Evolutionary conservation across 2,329 filamentous ascomycete genomes (phyloP).

Genomic region (Fusarium tricinctum): DNA sequence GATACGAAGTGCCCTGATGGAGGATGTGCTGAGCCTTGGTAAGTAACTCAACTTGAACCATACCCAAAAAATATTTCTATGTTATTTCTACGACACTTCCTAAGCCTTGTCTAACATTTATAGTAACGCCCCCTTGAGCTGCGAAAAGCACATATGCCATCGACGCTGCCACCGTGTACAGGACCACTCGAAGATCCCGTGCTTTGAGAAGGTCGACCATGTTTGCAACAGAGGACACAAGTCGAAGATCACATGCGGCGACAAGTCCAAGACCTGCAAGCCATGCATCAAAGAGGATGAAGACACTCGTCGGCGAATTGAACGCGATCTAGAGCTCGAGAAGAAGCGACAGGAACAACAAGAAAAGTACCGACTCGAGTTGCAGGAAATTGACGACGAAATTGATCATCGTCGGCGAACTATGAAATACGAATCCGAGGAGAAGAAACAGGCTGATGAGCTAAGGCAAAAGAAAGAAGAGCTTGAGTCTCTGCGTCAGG

Average conservation of each 20-base stretch:
- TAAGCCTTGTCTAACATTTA: slow-evolving; percentile 2
- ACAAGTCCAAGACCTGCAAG: slow-evolving; percentile 58
- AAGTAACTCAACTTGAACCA: too few species aligned
- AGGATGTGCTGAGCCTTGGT: slow-evolving; percentile 76
- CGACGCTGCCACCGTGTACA: slow-evolving; percentile 72
- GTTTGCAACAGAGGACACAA: slow-evolving; percentile 68
- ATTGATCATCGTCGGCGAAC: slow-evolving; percentile 62
- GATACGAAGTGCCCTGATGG: slow-evolving; percentile 75
- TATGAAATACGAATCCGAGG: slow-evolving; percentile 60
- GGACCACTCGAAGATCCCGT: slow-evolving; percentile 67
- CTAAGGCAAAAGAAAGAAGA: slow-evolving; percentile 63
- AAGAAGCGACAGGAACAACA: slow-evolving; percentile 60
- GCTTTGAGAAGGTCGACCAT: slow-evolving; percentile 55
- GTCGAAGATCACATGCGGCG: slow-evolving; percentile 61
- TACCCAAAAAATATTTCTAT: too few species aligned
- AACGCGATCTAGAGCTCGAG: slow-evolving; percentile 66
- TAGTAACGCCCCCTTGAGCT: slow-evolving; percentile 66
- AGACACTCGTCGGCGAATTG: slow-evolving; percentile 58
- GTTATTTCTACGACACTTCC: too few species aligned
- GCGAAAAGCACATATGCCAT: slow-evolving; percentile 71
- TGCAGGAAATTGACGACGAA: slow-evolving; percentile 68
- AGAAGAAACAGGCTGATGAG: slow-evolving; percentile 58
- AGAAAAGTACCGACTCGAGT: slow-evolving; percentile 58
- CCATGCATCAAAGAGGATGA: slow-evolving; percentile 67
- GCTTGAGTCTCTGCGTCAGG: slow-evolving; percentile 58